Conservation (phyloP, 768 basidiomycete species). For the Phylloporus sp. region DNA sequence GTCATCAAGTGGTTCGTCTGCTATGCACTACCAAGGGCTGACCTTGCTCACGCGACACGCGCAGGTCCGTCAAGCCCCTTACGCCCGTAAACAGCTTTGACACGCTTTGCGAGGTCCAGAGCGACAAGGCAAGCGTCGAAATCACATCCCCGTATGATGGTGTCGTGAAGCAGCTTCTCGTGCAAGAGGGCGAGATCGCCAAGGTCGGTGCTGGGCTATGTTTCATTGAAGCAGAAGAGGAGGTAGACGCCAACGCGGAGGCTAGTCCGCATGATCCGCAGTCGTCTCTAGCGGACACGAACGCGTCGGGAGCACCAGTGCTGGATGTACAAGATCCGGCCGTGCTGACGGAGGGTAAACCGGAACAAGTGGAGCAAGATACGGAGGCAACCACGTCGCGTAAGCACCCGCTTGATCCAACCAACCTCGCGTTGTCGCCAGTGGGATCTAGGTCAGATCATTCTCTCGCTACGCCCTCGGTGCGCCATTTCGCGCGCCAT, state of each 20-base stretch:
- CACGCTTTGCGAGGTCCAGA: slow-evolving; percentile 78
- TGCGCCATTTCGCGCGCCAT: slow-evolving; percentile 72
- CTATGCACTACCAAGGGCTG: neutral
- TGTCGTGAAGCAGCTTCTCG: slow-evolving; percentile 64
- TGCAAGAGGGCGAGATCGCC: slow-evolving; percentile 77
- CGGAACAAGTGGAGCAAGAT: neutral
- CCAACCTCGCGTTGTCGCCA: slow-evolving; percentile 23
- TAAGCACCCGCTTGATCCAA: slow-evolving; percentile 66
- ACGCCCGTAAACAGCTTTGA: slow-evolving; percentile 61
- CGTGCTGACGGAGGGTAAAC: neutral
- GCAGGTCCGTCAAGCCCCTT: slow-evolving; percentile 60
- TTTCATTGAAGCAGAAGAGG: slow-evolving; percentile 76
- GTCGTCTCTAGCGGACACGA: neutral
- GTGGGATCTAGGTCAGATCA: slow-evolving; percentile 23
- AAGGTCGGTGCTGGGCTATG: slow-evolving; percentile 80
- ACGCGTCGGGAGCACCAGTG: neutral
- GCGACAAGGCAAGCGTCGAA: slow-evolving; percentile 88
- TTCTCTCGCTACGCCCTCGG: slow-evolving; percentile 70
- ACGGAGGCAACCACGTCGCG: neutral
- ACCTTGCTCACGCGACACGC: neutral
- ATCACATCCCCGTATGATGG: slow-evolving; percentile 87
- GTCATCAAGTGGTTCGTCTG: slow-evolving; percentile 74
- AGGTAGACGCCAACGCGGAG: slow-evolving; percentile 20
- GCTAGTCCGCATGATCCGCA: neutral
- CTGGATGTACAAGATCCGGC: slow-evolving; percentile 13